Conservation (phyloP, 305 asterid species). For the Coffea humblotiana region DNA sequence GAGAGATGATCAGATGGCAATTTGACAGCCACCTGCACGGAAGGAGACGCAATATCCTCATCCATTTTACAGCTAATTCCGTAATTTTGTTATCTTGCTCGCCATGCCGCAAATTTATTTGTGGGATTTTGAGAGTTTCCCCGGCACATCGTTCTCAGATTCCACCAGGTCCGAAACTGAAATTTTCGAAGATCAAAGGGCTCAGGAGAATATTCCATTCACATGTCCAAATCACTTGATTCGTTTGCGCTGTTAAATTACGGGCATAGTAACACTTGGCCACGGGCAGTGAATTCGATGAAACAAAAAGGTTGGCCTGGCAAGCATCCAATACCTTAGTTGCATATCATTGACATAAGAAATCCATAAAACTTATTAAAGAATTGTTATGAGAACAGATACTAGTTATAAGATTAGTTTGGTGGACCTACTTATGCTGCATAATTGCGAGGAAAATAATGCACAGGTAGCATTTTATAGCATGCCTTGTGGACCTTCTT, state of each 20-base stretch:
- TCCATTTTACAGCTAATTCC: too few relatives aligned
- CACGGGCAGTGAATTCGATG: background rate
- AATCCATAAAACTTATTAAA: background rate
- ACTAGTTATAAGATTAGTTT: background rate
- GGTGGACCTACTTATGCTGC: background rate
- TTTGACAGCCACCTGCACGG: too few relatives aligned
- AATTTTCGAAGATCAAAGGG: background rate
- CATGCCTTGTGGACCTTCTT: background rate
- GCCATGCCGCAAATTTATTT: too few relatives aligned
- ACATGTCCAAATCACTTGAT: background rate
- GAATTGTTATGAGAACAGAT: background rate
- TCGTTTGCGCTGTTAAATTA: background rate
- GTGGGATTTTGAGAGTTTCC: too few relatives aligned
- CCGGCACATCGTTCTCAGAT: background rate
- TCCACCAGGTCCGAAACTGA: background rate
- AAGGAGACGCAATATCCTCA: too few relatives aligned
- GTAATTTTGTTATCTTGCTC: too few relatives aligned
- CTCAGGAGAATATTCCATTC: slow-evolving; percentile 1
- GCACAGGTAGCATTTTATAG: slow-evolving; percentile 9
- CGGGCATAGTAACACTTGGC: background rate
- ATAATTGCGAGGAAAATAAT: too few relatives aligned
- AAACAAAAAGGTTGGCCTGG: background rate
- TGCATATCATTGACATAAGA: background rate
- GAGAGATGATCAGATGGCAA: too few relatives aligned
- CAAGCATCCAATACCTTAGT: background rate